Evolutionary conservation across 768 basidiomycete genomes (phyloP), one percentile per base, ranked within the genome.

Genomic region (Amanita fuliginea): DNA sequence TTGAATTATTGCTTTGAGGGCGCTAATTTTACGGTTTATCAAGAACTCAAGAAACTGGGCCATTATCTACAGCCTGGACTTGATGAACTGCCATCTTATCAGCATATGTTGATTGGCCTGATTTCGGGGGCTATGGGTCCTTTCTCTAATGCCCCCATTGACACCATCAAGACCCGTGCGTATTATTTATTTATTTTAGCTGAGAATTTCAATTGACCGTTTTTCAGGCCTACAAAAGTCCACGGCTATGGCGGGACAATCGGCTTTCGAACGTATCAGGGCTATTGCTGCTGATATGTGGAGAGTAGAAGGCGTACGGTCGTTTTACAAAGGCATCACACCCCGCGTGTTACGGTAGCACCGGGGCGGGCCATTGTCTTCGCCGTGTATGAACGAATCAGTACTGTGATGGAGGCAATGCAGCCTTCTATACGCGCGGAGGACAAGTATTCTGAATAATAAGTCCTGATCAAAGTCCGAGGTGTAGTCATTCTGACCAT

Each of bases 331-430:
- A n/a, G n/a, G n/a, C n/a, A n/a, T n/a, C n/a, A 97, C 94, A 0
- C 96, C 96, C 32, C 77, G 96, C 18, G 93, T 99, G 32, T 71
- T 96, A 58, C 81, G 96, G 96, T 99, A 40, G 96, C 96, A 2
- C 96, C 96, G 6, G 96, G 95, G 1, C 90, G 91, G 64, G 94
- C 94, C 2, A 88, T 98, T 56, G 95, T 97, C 32, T 98, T 98
- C 60, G 90, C 95, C 10, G 95, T 99, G 22, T 97, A 97, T 59
- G 95, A 99, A 69, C 74, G 86, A 44, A 85, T 97, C 53, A 81
- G 86, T 64, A 67, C 61, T 58, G 49, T 75, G 34, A 84, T 95
- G 50, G 93, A 95, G 73, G 70, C 64, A 48, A n/a, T n/a, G n/a
- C n/a, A n/a, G n/a, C n/a, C n/a, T n/a, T n/a, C n/a, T n/a, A n/a